Base-by-base conservation (phyloP, 2,329 filamentous ascomycete species). In the Exophiala sp. region DNA sequence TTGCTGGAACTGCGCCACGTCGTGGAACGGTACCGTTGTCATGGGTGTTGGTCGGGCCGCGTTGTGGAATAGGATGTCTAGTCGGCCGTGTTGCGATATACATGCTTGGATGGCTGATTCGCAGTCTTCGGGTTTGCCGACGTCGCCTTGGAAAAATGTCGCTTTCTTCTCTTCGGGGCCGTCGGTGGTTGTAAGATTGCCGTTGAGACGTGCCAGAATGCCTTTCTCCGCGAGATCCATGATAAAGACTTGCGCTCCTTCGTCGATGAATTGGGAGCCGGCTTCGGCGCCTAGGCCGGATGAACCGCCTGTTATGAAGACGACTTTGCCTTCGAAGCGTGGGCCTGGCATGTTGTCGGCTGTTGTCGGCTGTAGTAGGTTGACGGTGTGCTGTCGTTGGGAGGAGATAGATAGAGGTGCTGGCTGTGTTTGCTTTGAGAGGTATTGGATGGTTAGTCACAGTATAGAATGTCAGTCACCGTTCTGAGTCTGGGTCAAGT, bases 21-120 rank as follows among this genome's bases (percentile, higher is more conserved):
- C 95, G 58, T 94, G 73, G 63, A 95, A 88, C 22, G 32, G 14
- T 1, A 45, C 44, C 13, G 45, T 48, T 11, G 24, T 16, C 1
- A 49, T 24, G 13, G 34, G 30, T 14, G 29, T 19, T 2, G 30
- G 43, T 68, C 95, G 95, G 48, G 89, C 89, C 18, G 89, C 90
- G 68, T 95, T 95, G 81, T 95, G 95, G 81, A 95, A 95, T 62
- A 95, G 86, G 64, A 95, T 75, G 66, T 95, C 89, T 1, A 91
- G 71, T 38, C 89, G 32, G 2, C 52, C 52, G 21, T 40, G 43
- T 11, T 39, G 2, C n/a, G 41, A 32, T 11, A 55, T 34, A 27
- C 52, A 55, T 32, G 44, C 37, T 8, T 32, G 24, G 11, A 55
- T 40, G 0, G 52, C 41, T 9, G 10, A 14, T 41, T 50, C 29